Base-by-base conservation (phyloP, 1,139 yeast species). In the Scheffersomyces titani region DNA sequence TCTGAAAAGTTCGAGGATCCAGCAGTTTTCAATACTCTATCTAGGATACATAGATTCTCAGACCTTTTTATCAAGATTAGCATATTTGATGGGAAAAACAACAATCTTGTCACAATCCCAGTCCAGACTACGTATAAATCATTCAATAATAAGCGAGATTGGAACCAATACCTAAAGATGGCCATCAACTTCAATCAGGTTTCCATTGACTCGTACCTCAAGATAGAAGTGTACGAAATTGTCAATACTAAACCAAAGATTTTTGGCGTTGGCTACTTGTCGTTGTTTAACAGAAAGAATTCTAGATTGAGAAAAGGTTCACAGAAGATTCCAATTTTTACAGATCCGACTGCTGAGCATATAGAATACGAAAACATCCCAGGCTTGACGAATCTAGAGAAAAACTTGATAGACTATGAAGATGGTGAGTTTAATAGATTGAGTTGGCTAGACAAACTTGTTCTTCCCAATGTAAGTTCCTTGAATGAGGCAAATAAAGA, bases 391-490 rank as follows among this genome's bases (percentile, higher is more conserved):
- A 70, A 72, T 6, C 68, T 87, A 19, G 94, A 90, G 63, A 71
- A 72, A 56, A 75, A 83, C 55, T 74, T 90, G 50, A 87, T 89
- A 59, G 75, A 74, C 52, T 90, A 88, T 65, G 92, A 89, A 63
- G 82, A 84, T 59, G 93, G 94, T 0, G 92, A 89, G 40, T 77
- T 84, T 48, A 74, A 82, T 4, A 73, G 82, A 18, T 76, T 87
- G 1, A 84, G 82, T 48, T 94, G 99, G 98, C 75, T 93, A 7
- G 97, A 92, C 66, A 80, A 83, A 51, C 62, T 90, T 54, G 84
- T 90, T 0, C 76, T 89, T 57, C 80, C 92, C 3, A 78, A 81
- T 59, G 78, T 89, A 49, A 56, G 56, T 21, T 58, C 63, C 54
- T 55, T 62, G 44, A 65, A 70, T 49, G 60, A 57, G 57, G 67